Evolutionary conservation across 1,284 basidiomycete genomes (phyloP), one percentile per base, ranked within the genome.

Genomic region (Sphagnurus paluster): DNA sequence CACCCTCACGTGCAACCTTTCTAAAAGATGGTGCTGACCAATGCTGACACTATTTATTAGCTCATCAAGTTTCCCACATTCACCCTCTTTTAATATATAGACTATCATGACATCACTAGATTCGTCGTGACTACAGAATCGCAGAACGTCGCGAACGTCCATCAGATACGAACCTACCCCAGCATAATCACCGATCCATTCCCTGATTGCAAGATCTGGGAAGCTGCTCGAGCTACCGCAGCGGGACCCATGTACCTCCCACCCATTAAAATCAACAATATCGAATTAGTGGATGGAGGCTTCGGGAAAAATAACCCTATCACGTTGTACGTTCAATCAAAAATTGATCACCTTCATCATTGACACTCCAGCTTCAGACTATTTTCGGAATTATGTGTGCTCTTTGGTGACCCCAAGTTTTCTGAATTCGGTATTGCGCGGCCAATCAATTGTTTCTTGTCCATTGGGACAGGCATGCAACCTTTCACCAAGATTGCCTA

Each of bases 191-290:
- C 52, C 40, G 45, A 58, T 54, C 42, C 47, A 2, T 58, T 56
- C 38, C 41, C 50, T 19, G 53, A 57, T 19, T 63, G 55, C 41
- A 38, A 45, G 19, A 65, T 67, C 38, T 67, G 66, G 65, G 49
- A 68, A 47, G 63, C 63, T 5, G 63, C 58, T 5, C 44, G 63
- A 21, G 64, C 62, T 1, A 67, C 65, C 0, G 63, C 65, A 6
- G 64, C 64, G n/a, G 64, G 62, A 9, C 65, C 62, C 3, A 52
- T 47, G 1, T 64, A 61, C 40, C 59, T 65, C 39, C 50, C 58
- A 7, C 41, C 56, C 3, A 58, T 62, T 30, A 55, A 52, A 19
- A 44, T 63, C 11, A 56, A 56, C 16, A 48, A 52, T 3, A 50
- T 54, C 11, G 55, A 60, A 24, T 62, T 58, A n/a, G 50, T 62